Conservation (phyloP, 176 grass and related monocot species). For the Carex parvula region DNA sequence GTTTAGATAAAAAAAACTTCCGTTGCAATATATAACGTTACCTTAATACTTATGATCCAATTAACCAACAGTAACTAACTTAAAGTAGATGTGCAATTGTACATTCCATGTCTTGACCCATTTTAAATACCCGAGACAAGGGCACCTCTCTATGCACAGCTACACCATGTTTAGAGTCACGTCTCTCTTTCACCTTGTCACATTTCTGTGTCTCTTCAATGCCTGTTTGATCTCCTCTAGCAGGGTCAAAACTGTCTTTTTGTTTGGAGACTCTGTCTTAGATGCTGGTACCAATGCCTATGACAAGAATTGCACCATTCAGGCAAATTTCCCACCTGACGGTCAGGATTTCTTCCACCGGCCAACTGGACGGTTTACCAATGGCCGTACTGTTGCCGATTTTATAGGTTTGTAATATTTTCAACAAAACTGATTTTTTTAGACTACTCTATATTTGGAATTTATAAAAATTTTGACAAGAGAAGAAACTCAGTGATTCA, state of each 20-base stretch:
- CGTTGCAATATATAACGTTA: too few species aligned
- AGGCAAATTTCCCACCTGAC: background rate
- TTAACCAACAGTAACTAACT: too few species aligned
- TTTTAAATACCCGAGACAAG: background rate
- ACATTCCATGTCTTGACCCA: background rate
- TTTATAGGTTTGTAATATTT: conserved; percentile 3
- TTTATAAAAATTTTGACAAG: background rate
- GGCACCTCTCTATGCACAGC: background rate
- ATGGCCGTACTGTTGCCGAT: conserved; percentile 12
- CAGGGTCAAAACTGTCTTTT: conserved; percentile 4
- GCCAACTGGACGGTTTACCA: background rate
- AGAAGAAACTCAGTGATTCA: background rate
- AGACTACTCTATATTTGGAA: background rate
- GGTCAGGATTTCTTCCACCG: conserved; percentile 16
- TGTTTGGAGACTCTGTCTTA: conserved; percentile 14
- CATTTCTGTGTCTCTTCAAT: background rate
- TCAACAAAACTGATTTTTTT: background rate
- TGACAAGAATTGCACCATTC: conserved; percentile 9
- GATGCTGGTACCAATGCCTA: conserved; percentile 15
- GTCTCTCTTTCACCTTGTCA: background rate
- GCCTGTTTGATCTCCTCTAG: background rate
- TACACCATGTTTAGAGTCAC: background rate
- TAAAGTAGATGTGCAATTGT: background rate
- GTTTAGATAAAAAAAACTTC: too few species aligned
- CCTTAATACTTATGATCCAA: too few species aligned